Evolutionary conservation across 164 flowering plant species (phyloP).

Genomic region (Liriodendron chinense): DNA sequence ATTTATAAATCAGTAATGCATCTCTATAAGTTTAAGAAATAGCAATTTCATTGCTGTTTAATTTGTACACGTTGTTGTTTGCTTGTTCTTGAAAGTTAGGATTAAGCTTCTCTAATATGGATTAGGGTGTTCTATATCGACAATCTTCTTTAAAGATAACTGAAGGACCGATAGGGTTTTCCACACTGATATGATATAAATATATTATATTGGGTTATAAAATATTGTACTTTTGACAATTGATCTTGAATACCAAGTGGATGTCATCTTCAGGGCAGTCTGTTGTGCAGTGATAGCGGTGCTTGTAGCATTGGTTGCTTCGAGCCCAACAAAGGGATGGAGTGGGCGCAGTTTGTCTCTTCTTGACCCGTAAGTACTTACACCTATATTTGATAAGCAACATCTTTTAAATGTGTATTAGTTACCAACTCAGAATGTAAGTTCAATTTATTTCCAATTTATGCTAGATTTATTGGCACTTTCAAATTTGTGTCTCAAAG

Average conservation of each 20-base stretch:
- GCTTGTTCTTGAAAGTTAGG: not conserved
- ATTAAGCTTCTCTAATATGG: not conserved
- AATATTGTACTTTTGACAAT: not conserved
- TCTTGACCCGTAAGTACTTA: constrained; percentile 87
- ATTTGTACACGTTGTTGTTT: not conserved
- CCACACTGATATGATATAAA: not conserved
- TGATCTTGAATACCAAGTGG: constrained; percentile 3
- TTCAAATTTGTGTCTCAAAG: not conserved
- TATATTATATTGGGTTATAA: not conserved
- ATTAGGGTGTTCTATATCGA: not conserved
- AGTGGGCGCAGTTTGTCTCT: constrained; percentile 98
- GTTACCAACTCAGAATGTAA: not conserved
- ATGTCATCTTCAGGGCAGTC: constrained; percentile 58
- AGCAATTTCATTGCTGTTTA: not conserved
- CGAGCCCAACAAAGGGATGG: constrained; percentile 99
- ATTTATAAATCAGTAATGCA: not conserved
- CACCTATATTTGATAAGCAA: not conserved
- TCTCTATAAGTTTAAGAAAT: not conserved
- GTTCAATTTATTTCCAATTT: not conserved
- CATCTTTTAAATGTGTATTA: not conserved
- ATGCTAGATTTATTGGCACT: not conserved
- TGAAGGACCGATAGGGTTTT: not conserved
- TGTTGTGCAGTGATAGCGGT: constrained; percentile 75
- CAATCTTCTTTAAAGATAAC: not conserved
- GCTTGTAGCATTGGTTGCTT: constrained; percentile 87